These are phyloP conservation scores for Aegilops longissima DNA, from an alignment of 176 grass and related monocot species.

Conservation along the genomic window DNA sequence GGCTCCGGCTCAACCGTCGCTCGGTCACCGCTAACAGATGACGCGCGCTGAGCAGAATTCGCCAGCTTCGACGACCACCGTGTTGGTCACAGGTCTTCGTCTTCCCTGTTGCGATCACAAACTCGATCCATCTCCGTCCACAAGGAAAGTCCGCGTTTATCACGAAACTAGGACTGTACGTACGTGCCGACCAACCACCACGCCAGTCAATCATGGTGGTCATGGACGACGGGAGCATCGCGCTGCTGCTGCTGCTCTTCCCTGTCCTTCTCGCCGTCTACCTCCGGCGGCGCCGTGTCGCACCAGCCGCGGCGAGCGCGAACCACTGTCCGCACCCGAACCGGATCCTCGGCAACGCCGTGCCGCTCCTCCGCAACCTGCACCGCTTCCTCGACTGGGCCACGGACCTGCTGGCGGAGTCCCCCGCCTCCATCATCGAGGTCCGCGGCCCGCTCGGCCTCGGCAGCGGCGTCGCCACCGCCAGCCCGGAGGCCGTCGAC, in stretches of 20 bases:
- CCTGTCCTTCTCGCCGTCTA: slow-evolving; percentile 4
- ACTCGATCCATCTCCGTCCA: no score
- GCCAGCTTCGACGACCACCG: no score
- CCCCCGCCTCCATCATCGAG: slow-evolving; percentile 61
- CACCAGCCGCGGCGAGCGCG: neutral
- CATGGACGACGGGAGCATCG: slow-evolving; percentile 15
- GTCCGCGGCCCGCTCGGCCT: slow-evolving; percentile 42
- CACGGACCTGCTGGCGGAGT: slow-evolving; percentile 43
- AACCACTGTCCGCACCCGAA: slow-evolving; percentile 65
- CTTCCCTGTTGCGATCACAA: no score
- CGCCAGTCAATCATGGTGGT: neutral
- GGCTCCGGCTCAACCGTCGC: no score
- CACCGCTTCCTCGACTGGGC: slow-evolving; percentile 83
- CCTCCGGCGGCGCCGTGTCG: neutral
- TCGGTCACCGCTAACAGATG: no score
- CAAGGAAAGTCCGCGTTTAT: neutral
- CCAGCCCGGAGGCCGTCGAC: slow-evolving; percentile 48
- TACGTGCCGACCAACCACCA: neutral
- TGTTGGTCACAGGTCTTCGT: no score
- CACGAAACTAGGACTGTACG: neutral
- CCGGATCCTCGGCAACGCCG: slow-evolving; percentile 47
- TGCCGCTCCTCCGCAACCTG: slow-evolving; percentile 56
- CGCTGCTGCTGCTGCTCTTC: neutral
- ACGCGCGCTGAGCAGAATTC: no score
- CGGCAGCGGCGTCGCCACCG: slow-evolving; percentile 60